These are phyloP conservation scores for Glycine soja DNA, from an alignment of 306 rosid genomes.

Conservation along the genomic window DNA sequence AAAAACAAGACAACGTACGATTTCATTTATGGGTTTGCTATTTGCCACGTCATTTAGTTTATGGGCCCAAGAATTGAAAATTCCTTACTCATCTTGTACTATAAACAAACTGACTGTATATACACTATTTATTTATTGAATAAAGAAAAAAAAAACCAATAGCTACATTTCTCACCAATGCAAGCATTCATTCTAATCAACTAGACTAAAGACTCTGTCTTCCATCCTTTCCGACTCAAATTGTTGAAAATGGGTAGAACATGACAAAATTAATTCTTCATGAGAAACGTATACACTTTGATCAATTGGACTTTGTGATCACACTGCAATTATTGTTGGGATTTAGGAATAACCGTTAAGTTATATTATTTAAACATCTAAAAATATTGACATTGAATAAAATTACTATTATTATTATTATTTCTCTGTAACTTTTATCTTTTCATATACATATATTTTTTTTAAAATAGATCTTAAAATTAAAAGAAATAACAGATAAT, in stretches of 20 bases:
- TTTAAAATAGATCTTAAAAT: background rate
- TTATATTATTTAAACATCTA: background rate
- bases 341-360: background rate
- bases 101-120: background rate
- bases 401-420: no score
- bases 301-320: background rate
- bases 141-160: background rate
- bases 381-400: no score
- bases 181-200: slow-evolving; percentile 41
- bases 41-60: slow-evolving; percentile 6
- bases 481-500: background rate
- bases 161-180: slow-evolving; percentile 24
- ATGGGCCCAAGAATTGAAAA: slow-evolving; percentile 9
- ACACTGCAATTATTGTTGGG: background rate
- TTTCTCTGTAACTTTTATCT: background rate
- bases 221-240: slow-evolving; percentile 41
- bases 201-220: background rate
- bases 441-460: background rate
- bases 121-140: background rate
- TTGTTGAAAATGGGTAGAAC: slow-evolving; percentile 25
- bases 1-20: slow-evolving; percentile 47
- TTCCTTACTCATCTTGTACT: background rate
- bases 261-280: slow-evolving; percentile 7
- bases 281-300: slow-evolving; percentile 5
- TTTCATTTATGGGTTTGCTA: background rate